Evolutionary conservation across 805 yeast genomes (phyloP), one percentile per base, ranked within the genome.

Genomic region (Ascoidea rubescens): DNA sequence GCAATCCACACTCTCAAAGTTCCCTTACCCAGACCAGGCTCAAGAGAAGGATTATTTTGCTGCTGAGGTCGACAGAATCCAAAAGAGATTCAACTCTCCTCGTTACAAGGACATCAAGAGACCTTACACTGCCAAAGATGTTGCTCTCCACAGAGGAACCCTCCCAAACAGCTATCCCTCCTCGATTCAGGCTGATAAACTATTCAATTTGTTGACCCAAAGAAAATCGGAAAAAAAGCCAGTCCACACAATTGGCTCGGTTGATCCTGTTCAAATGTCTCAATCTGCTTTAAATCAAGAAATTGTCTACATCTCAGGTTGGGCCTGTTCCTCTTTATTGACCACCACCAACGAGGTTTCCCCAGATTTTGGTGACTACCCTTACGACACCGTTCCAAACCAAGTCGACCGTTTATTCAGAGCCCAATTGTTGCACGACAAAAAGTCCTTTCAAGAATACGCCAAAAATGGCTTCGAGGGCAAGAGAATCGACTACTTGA

Each of bases 331-430:
- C 1, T 69, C 78, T 28, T 72, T 76, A 1, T 59, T 79, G 55
- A 79, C 82, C 6, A 71, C 82, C 4, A 80, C 84, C 3, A 75
- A 79, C 59, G 85, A 80, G 57, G 82, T 78, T 3, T 73, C 79
- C 1, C 82, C 84, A 1, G 86, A 80, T 59, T 77, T 78, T 61
- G 86, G 84, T 21, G 86, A 80, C 60, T 80, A 80, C 59, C 85
- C 86, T 0, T 79, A 80, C 58, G 80, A 80, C 57, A 80, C 86
- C 0, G 83, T 80, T 1, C 86, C 86, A n/a, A 77, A 77, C 58
- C 81, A 79, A 59, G 84, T 78, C 5, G 80, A 78, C 52, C 68
- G 83, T 52, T 59, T 79, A 42, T 79, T 78, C 63, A 72, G 75
- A 56, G 80, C 83, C 1, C 84, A 79, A 63, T 67, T 66, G 55